Evolutionary conservation across 257 asterid species (phyloP).

Genomic region (Primulina eburnea): DNA sequence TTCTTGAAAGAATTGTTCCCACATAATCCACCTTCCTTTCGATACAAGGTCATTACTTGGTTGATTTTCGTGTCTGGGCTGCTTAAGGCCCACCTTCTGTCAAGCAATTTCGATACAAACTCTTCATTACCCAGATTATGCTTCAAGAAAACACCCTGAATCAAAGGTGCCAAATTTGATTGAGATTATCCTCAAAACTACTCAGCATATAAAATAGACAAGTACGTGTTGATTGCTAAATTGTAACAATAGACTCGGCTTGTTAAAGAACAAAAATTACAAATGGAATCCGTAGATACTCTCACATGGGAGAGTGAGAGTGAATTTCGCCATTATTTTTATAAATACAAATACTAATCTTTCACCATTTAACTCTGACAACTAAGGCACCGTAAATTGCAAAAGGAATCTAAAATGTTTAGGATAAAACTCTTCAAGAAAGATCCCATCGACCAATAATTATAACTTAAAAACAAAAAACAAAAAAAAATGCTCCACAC

Average conservation of each 20-base stretch:
- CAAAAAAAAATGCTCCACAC: conserved; percentile 7
- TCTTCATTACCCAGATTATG: conserved; percentile 35
- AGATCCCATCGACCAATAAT: not conserved
- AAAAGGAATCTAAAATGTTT: conserved; percentile 5
- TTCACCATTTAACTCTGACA: too few relatives aligned
- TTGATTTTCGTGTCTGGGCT: conserved; percentile 65
- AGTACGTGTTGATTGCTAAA: not conserved
- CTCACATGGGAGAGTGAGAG: too few relatives aligned
- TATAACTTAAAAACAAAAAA: not conserved
- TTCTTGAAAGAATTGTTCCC: conserved; percentile 39
- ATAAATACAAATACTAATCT: not conserved
- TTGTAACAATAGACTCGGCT: not conserved
- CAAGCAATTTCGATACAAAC: conserved; percentile 44
- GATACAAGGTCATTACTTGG: conserved; percentile 45
- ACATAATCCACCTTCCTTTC: conserved; percentile 23
- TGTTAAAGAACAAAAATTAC: not conserved
- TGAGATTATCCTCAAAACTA: conserved; percentile 13
- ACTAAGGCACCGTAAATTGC: conserved; percentile 11
- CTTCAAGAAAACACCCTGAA: conserved; percentile 36
- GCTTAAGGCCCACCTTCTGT: conserved; percentile 73
- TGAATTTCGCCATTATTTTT: too few relatives aligned
- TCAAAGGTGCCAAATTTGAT: conserved; percentile 9
- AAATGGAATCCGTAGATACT: not conserved
- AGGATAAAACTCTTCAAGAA: not conserved
- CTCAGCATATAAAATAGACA: not conserved